Evolutionary conservation across 176 grass and related monocot species (phyloP), one percentile per base, ranked within the genome.

Genomic region (Musa acuminata): DNA sequence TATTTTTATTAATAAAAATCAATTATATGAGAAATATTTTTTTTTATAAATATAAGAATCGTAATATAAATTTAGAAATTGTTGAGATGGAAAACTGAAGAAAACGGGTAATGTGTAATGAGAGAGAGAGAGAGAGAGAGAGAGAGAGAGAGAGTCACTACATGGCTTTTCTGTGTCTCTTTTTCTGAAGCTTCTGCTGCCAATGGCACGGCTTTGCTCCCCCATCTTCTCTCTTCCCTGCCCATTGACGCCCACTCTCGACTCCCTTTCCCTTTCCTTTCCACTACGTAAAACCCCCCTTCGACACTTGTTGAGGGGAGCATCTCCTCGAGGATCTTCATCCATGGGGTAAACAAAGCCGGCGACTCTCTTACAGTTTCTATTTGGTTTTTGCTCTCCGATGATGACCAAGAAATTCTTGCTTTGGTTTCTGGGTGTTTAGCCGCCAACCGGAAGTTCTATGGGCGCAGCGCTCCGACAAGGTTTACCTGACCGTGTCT

Each of bases 401-500:
- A 19, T 8, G 57, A 6, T 16, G n/a, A 59, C 16, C 17, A 59
- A 16, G 8, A 59, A 19, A 59, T 20, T 59, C 57, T 16, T 20
- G 17, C 17, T 19, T 17, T 6, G 27, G 8, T 19, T 69, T 70
- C 13, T 70, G 7, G 7, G 16, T 57, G 80, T 80, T 58, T 72
- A 98, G 94, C 75, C 88, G 88, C 68, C 90, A 98, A 80, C 94
- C 94, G 62, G 94, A 98, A 82, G 88, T 98, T 68, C 66, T 98
- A 2, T 98, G 94, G 94, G 90, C 94, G 17, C 90, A 98, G 77
- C 87, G 94, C 50, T 85, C 84, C 0, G 80, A 98, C 72, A 98
- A 86, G 86, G 83, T 98, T 70, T 98, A 93, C 80, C 55, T 98
- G 85, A 98, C 94, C 12, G 74, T 98, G 62, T 85, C 94, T 49